Evolutionary conservation across 1,284 basidiomycete species (phyloP), one percentile per base, ranked within the genome.

Genomic region (Exsudoporus floridanus): DNA sequence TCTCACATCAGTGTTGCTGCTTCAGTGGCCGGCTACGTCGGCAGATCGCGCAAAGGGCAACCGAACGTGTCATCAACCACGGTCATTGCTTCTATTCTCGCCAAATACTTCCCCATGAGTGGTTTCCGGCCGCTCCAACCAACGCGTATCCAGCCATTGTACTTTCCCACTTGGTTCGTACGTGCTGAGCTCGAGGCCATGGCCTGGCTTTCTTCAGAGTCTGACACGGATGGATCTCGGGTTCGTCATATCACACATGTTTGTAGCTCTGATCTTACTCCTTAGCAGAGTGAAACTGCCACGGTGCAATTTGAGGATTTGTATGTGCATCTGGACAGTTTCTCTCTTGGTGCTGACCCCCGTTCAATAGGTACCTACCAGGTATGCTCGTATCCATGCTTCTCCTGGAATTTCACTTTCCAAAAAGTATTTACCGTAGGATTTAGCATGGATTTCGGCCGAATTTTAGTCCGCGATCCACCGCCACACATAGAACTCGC

Each of bases 141-240:
- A 28, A 61, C 58, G 12, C 67, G 63, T 37, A 57, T 73, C 23
- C 65, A 70, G 48, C 75, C 83, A 8, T 66, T 83, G 4, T 87
- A 85, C 60, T 77, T 82, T 47, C 84, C 84, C 1, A 75, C 73
- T 7, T 87, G 84, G 84, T 67, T 82, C 30, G 67, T 84, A 31
- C 80, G 83, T 58, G 78, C 75, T 6, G 77, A 82, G 61, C 60
- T 83, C 14, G 69, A 76, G 53, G 75, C 67, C 10, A 64, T 57
- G 14, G 53, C 56, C 21, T 69, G 67, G 65, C 39, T 70, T 23
- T 57, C 61, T 34, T 52, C 65, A 36, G 61, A 59, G 34, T 53
- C 62, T 52, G 56, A 62, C 36, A 5, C 53, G 27, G 57, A 65
- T 40, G 55, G 28, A 47, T 51, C 63, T 49, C 64, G 54, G 37